Evolutionary conservation across 2,329 filamentous ascomycete genomes (phyloP).

Genomic region (Rasamsonia emersonii): DNA sequence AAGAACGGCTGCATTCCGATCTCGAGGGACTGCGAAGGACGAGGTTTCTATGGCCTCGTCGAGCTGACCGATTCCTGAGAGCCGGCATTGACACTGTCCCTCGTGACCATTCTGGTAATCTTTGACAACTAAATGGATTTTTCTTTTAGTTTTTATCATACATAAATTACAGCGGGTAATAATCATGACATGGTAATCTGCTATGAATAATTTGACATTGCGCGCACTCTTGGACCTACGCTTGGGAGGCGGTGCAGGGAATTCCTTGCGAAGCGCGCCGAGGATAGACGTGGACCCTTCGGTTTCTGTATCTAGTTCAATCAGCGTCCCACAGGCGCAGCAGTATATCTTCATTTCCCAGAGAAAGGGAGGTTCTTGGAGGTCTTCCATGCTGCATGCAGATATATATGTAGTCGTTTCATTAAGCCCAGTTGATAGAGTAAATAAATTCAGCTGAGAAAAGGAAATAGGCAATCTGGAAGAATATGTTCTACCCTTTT

Average conservation of each 20-base stretch:
- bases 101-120: neutral
- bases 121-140: neutral
- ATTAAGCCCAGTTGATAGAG: no score
- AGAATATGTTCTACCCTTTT: no score
- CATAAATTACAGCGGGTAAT: no score
- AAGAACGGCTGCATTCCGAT: neutral
- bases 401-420: no score
- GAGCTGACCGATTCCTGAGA: neutral
- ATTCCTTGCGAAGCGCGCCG: neutral
- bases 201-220: neutral
- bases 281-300: neutral
- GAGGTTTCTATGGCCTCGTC: neutral
- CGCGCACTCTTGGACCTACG: neutral
- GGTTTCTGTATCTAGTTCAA: neutral
- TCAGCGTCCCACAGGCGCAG: neutral
- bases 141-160: neutral
- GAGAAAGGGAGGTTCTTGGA: no score
- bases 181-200: neutral
- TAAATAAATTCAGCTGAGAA: no score
- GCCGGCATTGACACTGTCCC: neutral
- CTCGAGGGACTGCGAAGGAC: conserved; percentile 1
- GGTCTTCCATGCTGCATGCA: no score
- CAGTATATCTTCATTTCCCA: neutral
- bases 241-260: neutral
- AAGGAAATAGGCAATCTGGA: no score